Percentiles rank a stretch among this genome's conserved stretches.
These are phyloP conservation scores for Apiosordaria backusii DNA, from an alignment of 495 filamentous ascomycete species.

Conservation along the genomic window DNA sequence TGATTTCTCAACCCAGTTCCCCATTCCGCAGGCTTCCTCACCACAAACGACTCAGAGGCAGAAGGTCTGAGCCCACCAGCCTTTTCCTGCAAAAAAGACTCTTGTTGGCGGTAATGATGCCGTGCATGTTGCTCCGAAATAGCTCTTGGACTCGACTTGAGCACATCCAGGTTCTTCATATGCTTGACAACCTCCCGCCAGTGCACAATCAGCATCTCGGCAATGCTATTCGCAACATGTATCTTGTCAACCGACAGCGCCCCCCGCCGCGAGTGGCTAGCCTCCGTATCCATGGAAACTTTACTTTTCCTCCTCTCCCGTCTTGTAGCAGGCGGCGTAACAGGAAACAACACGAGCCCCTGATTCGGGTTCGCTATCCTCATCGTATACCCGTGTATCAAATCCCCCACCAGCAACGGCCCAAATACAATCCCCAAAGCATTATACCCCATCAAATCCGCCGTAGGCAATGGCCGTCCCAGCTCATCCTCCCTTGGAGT, in stretches of 20 bases:
- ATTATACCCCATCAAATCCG: slow-evolving; percentile 58
- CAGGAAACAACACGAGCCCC: slow-evolving; percentile 38
- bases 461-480: slow-evolving; percentile 45
- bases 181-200: slow-evolving; percentile 59
- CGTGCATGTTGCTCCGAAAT: slow-evolving; percentile 2
- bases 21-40: slow-evolving; percentile 24
- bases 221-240: slow-evolving; percentile 50
- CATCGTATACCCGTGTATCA: slow-evolving; percentile 46
- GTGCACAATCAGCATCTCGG: slow-evolving; percentile 56
- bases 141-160: slow-evolving; percentile 16
- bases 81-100: not conserved
- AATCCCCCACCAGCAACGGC: slow-evolving; percentile 58
- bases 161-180: slow-evolving; percentile 39
- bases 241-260: slow-evolving; percentile 42
- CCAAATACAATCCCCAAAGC: slow-evolving; percentile 63
- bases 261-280: slow-evolving; percentile 9
- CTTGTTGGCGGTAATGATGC: not conserved
- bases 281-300: slow-evolving; percentile 2
- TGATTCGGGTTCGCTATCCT: slow-evolving; percentile 33
- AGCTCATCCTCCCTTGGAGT: slow-evolving; percentile 45
- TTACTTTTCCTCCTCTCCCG: slow-evolving; percentile 36
- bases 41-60: slow-evolving; percentile 23
- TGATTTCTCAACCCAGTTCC: not conserved
- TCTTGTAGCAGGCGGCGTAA: slow-evolving; percentile 34
- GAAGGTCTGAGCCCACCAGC: slow-evolving; percentile 23